A percentile compares a stretch with the other conserved stretches of the same genome.
phyloP scores from a whole-genome alignment of 352 stramenopile genomes.

The Globisporangium parvum region DNA sequence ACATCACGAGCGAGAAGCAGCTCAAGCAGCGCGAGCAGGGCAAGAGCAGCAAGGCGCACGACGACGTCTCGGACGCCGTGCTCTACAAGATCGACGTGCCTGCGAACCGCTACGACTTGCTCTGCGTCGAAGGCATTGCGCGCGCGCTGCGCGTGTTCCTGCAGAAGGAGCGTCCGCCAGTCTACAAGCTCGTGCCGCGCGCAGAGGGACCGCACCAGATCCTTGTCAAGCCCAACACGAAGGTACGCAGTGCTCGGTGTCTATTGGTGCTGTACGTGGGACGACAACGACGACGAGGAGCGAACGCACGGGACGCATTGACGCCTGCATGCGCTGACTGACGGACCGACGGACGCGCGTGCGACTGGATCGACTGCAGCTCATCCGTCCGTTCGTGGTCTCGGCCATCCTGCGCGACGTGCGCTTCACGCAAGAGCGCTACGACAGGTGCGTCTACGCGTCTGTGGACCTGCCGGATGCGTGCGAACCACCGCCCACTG shows the following conservation, averaged over 20 bases:
- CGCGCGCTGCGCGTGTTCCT: conserved; percentile 96
- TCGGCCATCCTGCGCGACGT: conserved; percentile 97
- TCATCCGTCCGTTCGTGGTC: conserved; percentile 96
- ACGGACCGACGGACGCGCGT: not conserved
- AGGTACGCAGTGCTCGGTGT: conserved; percentile 38
- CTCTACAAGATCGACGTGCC: conserved; percentile 99
- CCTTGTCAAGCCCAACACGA: conserved; percentile 82
- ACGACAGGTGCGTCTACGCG: conserved; percentile 70
- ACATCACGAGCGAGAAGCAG: conserved; percentile 85
- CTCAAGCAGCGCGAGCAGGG: conserved; percentile 84
- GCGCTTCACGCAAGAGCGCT: conserved; percentile 93
- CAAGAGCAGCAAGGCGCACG: conserved; percentile 26
- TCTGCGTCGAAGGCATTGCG: conserved; percentile 98
- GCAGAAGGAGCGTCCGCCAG: conserved; percentile 90
- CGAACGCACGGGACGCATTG: no score
- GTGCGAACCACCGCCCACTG: no score
- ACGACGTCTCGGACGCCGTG: conserved; percentile 79
- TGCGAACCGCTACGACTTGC: conserved; percentile 99
- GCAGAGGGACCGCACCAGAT: conserved; percentile 72
- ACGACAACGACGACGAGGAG: no score
- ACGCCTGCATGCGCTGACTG: no score
- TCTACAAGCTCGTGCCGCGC: conserved; percentile 69
- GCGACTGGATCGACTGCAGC: conserved; percentile 16
- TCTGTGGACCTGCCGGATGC: no score
- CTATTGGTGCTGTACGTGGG: no score